phyloP scores from a whole-genome alignment of 768 basidiomycete species.

The Bullera alba region DNA sequence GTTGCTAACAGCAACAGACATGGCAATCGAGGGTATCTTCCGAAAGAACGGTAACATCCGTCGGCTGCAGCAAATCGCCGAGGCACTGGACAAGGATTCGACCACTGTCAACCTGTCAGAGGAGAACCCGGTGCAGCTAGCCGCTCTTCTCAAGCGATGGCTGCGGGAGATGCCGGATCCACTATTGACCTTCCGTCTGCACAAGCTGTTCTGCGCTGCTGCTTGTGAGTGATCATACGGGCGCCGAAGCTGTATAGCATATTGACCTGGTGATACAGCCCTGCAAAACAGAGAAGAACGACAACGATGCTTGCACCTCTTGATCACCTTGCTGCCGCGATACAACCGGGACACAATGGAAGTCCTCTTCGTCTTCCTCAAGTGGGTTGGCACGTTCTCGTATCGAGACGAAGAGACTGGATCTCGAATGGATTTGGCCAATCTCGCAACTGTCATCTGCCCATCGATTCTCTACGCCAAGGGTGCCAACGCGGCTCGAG shows the following conservation, averaged over 20 bases:
- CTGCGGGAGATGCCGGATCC: constrained; percentile 93
- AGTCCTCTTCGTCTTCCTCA: constrained; percentile 93
- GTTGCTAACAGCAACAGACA: constrained; percentile 63
- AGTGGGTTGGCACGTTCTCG: constrained; percentile 99
- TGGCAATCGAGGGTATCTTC: constrained; percentile 99
- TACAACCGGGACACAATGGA: constrained; percentile 95
- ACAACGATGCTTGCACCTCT: constrained; percentile 72
- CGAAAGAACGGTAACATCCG: constrained; percentile 96
- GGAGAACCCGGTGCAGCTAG: constrained; percentile 95
- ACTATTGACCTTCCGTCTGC: constrained; percentile 86
- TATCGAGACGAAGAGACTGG: constrained; percentile 96
- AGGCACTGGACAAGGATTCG: constrained; percentile 89
- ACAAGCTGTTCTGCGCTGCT: constrained; percentile 76
- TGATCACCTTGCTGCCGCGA: constrained; percentile 80
- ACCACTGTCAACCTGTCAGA: constrained; percentile 82
- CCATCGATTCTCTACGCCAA: constrained; percentile 92
- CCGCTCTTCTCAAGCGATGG: constrained; percentile 94
- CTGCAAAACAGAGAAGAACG: constrained; percentile 70
- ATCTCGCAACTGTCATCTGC: constrained; percentile 92
- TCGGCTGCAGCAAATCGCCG: constrained; percentile 79
- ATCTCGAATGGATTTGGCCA: constrained; percentile 94
- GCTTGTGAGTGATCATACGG: constrained; percentile 71
- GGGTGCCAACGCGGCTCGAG: constrained; percentile 73
- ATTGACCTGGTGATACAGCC: constrained; percentile 49
- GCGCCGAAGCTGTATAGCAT: not conserved